These are phyloP conservation scores for Yarrowia alimentaria DNA, from an alignment of 805 yeast genomes.

Conservation along the genomic window DNA sequence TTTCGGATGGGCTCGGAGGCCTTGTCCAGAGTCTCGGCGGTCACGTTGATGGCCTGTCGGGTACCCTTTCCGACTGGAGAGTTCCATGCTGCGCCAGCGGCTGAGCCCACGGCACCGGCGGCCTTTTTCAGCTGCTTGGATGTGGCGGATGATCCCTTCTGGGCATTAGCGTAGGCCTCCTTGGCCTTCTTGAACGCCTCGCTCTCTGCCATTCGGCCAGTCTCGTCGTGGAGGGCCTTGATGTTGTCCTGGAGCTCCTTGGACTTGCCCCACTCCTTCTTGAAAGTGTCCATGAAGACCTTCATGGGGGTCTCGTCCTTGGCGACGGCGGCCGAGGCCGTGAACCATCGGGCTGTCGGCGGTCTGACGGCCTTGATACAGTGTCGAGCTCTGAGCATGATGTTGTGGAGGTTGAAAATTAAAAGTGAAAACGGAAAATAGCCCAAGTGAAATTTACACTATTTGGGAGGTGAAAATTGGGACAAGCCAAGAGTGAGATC, in stretches of 20 bases:
- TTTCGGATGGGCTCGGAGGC: conserved; percentile 90
- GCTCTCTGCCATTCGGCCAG: conserved; percentile 89
- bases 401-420: neutral
- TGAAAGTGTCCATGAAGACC: conserved; percentile 90
- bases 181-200: conserved; percentile 91
- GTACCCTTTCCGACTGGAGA: conserved; percentile 88
- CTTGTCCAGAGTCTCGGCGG: conserved; percentile 80
- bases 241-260: conserved; percentile 87
- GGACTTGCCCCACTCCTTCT: conserved; percentile 84
- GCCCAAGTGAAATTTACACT: no score
- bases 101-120: conserved; percentile 90
- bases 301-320: conserved; percentile 60
- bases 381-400: conserved; percentile 27
- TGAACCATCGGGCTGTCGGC: conserved; percentile 1
- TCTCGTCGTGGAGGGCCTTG: conserved; percentile 92
- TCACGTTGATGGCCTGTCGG: conserved; percentile 74
- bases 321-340: neutral
- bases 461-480: no score
- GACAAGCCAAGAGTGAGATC: no score
- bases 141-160: conserved; percentile 62
- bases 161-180: conserved; percentile 87
- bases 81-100: conserved; percentile 92
- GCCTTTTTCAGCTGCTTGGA: conserved; percentile 79
- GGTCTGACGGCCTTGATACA: neutral
- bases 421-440: no score